Evolutionary conservation across 805 yeast species (phyloP).

Genomic region (Saturnispora besseyi): DNA sequence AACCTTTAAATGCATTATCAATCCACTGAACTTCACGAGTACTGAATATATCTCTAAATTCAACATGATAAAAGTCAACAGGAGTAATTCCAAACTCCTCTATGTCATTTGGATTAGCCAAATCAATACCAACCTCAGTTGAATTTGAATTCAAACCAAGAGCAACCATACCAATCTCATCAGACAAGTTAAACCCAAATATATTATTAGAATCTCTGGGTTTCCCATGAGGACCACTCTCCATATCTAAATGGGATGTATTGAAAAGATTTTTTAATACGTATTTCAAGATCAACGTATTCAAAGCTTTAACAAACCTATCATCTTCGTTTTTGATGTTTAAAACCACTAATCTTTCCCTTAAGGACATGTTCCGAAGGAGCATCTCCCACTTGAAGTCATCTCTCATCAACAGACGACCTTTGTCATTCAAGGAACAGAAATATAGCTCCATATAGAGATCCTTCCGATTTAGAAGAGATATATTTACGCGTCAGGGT

Average conservation of each 20-base stretch:
- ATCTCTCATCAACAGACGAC: slow-evolving; percentile 7
- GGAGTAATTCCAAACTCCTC: slow-evolving; percentile 15
- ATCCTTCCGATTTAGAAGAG: neutral
- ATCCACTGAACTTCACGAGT: slow-evolving; percentile 24
- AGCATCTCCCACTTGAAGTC: slow-evolving; percentile 15
- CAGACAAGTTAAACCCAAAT: slow-evolving; percentile 48
- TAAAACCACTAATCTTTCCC: slow-evolving; percentile 34
- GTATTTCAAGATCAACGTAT: slow-evolving; percentile 36
- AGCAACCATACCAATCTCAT: slow-evolving; percentile 43
- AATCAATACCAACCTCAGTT: slow-evolving; percentile 37
- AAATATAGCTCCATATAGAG: slow-evolving; percentile 2
- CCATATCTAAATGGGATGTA: slow-evolving; percentile 21
- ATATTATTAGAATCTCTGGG: slow-evolving; percentile 33
- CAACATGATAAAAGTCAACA: slow-evolving; percentile 17
- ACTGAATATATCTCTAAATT: slow-evolving; percentile 25
- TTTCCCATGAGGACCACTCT: slow-evolving; percentile 42
- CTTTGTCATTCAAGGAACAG: neutral
- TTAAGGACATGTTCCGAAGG: slow-evolving; percentile 18
- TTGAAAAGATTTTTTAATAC: slow-evolving; percentile 27
- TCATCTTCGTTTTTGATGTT: slow-evolving; percentile 30
- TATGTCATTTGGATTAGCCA: slow-evolving; percentile 32
- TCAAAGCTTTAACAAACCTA: slow-evolving; percentile 33
- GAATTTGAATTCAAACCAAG: slow-evolving; percentile 33
- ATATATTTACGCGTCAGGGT: neutral
- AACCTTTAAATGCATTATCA: slow-evolving; percentile 5